phyloP scores from a whole-genome alignment of 2,329 filamentous ascomycete genomes.

The Trichoderma breve region DNA sequence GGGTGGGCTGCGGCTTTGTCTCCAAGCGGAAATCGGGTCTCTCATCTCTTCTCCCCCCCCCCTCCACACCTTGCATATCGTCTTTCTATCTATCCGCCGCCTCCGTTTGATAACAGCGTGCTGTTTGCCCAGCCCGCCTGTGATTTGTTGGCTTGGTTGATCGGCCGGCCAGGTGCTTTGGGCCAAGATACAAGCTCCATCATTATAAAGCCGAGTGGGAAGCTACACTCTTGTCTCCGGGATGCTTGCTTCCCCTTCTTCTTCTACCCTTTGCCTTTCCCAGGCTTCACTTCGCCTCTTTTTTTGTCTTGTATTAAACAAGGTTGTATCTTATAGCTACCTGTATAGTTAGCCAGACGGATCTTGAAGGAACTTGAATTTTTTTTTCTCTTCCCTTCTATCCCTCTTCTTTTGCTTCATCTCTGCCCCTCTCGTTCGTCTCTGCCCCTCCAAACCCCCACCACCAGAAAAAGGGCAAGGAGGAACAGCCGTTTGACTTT shows the following conservation, averaged over 20 bases:
- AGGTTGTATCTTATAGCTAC: constrained; percentile 10
- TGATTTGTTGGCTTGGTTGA: not conserved
- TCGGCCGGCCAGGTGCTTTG: not conserved
- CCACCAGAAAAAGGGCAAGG: not conserved
- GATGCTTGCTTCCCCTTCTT: not conserved
- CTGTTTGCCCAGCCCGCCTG: not conserved
- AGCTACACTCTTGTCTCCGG: not conserved
- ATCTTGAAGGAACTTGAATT: not conserved
- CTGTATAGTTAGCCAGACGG: constrained; percentile 4
- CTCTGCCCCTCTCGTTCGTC: not conserved
- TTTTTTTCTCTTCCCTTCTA: not conserved
- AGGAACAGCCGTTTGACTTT: not conserved
- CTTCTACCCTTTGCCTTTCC: constrained; percentile 17
- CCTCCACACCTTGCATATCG: constrained; percentile 1
- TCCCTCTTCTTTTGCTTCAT: not conserved
- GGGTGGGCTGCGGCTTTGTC: not conserved
- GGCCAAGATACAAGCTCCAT: not conserved
- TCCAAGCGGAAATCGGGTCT: constrained; percentile 11
- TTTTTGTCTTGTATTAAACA: not conserved
- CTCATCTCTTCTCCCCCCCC: constrained; percentile 7
- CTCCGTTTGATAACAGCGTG: constrained; percentile 9
- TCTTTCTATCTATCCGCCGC: not conserved
- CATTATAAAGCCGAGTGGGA: constrained; percentile 13
- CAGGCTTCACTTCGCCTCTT: constrained; percentile 26
- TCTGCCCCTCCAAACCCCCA: not conserved